Evolutionary conservation across 2,329 filamentous ascomycete genomes (phyloP).

Genomic region (Talaromyces sp.): DNA sequence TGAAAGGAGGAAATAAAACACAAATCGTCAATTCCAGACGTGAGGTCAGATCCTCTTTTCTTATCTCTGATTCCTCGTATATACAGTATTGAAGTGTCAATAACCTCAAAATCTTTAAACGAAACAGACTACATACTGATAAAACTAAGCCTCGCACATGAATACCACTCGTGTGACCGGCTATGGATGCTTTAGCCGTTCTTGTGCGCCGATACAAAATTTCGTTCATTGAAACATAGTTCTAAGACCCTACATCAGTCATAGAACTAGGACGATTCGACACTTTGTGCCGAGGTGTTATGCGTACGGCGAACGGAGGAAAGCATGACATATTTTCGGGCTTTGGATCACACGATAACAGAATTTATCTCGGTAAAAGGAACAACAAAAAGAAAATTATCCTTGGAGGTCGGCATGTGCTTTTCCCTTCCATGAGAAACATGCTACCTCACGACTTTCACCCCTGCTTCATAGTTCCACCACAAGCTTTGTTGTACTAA

Average conservation of each 20-base stretch:
- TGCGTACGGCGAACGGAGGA: background rate
- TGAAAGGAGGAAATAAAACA: no score
- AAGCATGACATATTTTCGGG: background rate
- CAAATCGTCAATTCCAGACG: no score
- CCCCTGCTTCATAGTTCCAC: constrained; percentile 16
- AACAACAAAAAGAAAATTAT: no score
- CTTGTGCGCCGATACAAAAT: background rate
- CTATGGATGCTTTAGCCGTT: background rate
- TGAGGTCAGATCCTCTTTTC: no score
- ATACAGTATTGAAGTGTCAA: no score
- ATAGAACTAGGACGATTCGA: background rate
- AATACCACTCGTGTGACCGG: no score
- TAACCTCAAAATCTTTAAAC: background rate
- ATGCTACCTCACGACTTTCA: background rate
- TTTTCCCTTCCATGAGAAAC: background rate
- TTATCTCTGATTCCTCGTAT: no score
- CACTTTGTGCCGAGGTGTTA: background rate
- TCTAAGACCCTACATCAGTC: background rate
- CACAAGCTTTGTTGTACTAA: constrained; percentile 36
- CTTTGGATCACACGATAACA: background rate
- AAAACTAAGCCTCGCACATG: no score
- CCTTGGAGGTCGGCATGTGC: background rate
- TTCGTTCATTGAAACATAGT: background rate
- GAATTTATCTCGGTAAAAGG: background rate
- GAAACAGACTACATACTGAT: background rate